phyloP scores from a whole-genome alignment of 2,329 filamentous ascomycete species.

The Fusarium solani-melongenae region DNA sequence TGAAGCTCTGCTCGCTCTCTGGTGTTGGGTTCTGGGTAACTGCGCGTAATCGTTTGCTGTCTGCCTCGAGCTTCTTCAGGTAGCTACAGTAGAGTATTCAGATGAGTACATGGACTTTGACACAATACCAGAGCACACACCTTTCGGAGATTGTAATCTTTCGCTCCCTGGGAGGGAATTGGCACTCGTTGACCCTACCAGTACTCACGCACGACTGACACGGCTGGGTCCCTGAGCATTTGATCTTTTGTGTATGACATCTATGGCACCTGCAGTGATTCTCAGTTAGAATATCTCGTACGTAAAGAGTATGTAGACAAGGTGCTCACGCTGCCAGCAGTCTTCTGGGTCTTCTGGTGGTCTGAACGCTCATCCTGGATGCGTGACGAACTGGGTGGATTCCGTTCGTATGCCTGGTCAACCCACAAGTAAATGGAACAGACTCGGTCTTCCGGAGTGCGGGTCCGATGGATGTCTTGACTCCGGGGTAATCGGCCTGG shows the following conservation, averaged over 20 bases:
- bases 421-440: constrained; percentile 21
- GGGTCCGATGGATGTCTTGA: constrained; percentile 19
- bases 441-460: constrained; percentile 12
- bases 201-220: constrained; percentile 54
- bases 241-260: constrained; percentile 59
- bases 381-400: background rate
- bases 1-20: constrained; percentile 16
- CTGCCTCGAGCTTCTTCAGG: constrained; percentile 28
- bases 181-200: constrained; percentile 51
- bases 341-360: constrained; percentile 36
- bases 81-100: background rate
- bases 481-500: constrained; percentile 30
- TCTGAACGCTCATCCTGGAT: constrained; percentile 26
- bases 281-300: constrained; percentile 2
- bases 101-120: background rate
- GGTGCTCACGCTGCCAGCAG: constrained; percentile 41
- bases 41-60: constrained; percentile 15
- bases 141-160: constrained; percentile 48
- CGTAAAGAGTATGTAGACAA: background rate
- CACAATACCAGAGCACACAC: background rate
- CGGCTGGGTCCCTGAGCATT: constrained; percentile 57
- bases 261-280: constrained; percentile 48
- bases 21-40: constrained; percentile 26
- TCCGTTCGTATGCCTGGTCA: constrained; percentile 5
- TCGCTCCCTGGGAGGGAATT: constrained; percentile 54